Base-by-base conservation (phyloP, 176 grass and related monocot genomes). In the Oryza longistaminata region DNA sequence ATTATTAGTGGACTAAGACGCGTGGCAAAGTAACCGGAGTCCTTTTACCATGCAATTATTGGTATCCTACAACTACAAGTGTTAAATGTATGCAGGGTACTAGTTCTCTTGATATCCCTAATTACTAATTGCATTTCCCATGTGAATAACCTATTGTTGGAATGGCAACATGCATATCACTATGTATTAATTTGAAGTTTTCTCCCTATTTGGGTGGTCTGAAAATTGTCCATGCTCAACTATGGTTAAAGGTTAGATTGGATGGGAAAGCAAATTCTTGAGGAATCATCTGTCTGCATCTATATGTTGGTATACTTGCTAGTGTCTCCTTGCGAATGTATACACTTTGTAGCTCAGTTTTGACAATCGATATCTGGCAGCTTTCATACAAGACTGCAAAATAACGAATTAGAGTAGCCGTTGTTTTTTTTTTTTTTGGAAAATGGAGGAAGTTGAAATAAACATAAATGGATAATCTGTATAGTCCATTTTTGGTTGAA, bases 101-200 rank as follows among this genome's bases (percentile, higher is more conserved):
- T 42, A 52, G 31, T 66, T 77, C 68, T 78, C 42, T 64, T 48
- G 2, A 14, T 34, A 15, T 60, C 66, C 44, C 62, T 77, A 31
- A 44, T 82, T 44, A 33, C 48, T 21, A 70, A 13, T 68, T 25
- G 19, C 6, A 14, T 68, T 67, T 77, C 66, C 67, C 34, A 84
- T 78, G 24, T 71, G 31, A 61, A 71, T 24, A 33, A 11, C 17
- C 10, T 73, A 60, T 84, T 78, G 22, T 84, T 74, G 75, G 34
- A 74, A 66, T 88, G 70, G 33, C 31, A 83, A 64, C 73, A 8
- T 79, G 75, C 69, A 61, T 79, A 61, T 79, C 31, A 42, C 4
- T 74, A 71, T 78, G 40, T 71, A 65, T 67, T 55, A 53, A 52
- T 70, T 46, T 37, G 3, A 71, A 15, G 46, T 49, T 49, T 15